Base-by-base conservation (phyloP, 345 rosid species). In the Erodium maritimum region DNA sequence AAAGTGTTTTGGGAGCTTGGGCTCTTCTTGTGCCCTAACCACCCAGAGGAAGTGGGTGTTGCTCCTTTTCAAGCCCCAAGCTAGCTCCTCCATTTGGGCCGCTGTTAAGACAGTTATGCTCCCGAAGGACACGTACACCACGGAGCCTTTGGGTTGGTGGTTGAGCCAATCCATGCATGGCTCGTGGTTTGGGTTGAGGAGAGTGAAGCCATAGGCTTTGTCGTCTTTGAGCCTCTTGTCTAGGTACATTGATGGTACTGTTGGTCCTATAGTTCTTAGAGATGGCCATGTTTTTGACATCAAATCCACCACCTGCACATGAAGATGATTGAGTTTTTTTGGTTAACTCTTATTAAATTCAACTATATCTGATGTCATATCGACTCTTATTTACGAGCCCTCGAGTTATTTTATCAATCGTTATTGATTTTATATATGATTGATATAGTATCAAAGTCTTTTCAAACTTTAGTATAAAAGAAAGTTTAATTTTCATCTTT, bases 81-180 rank as follows among this genome's bases (percentile, higher is more conserved):
- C 56, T 16, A 50, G 17, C 19, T 61, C 34, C 19, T 61, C 64
- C 21, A 23, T 13, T 23, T 48, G 64, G 33, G 21, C 54, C 5
- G 50, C 13, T 17, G 3, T 21, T 17, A 61, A 34, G 14, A n/a
- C 4, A 0, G 18, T 18, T 19, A 61, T 18, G 56, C 56, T 61
- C 55, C 64, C 64, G 17, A 61, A 61, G 11, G 56, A 50, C 14
- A 61, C 64, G n/a, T 61, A 61, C 14, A 52, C 33, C 5, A 61
- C 64, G 1, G 64, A 61, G 21, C 20, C 46, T 37, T 37, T 37
- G 46, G 46, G 13, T 5, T 37, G 46, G 14, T 37, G 10, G 46
- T 37, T 37, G 46, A 37, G 46, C 46, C 46, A 37, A 11, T 37
- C 14, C 46, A 37, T 37, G 46, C 46, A 37, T 3, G 13, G 2